Evolutionary conservation across 2,329 filamentous ascomycete genomes (phyloP).

Genomic region (Fusarium pseudocircinatum): DNA sequence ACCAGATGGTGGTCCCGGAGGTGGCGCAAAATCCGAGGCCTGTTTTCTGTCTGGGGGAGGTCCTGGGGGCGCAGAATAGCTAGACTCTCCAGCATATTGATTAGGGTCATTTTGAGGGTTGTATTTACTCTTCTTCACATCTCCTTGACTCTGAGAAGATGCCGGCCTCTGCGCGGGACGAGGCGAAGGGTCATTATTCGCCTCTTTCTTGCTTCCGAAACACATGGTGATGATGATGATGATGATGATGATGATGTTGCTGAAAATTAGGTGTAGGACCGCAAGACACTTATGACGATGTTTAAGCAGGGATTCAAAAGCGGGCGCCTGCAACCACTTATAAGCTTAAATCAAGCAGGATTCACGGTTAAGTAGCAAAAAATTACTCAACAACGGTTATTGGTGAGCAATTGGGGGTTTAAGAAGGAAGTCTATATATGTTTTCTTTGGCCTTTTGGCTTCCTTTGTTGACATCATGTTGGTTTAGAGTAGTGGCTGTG

Average conservation of each 20-base stretch:
- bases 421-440: not conserved
- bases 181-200: slow-evolving; percentile 52
- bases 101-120: slow-evolving; percentile 39
- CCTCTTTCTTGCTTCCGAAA: slow-evolving; percentile 58
- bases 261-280: not conserved
- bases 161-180: slow-evolving; percentile 49
- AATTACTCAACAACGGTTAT: not conserved
- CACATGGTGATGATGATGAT: slow-evolving; percentile 52
- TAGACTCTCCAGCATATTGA: slow-evolving; percentile 29
- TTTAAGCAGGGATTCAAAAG: slow-evolving; percentile 20
- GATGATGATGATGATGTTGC: not conserved
- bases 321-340: slow-evolving; percentile 27
- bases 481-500: slow-evolving; percentile 28
- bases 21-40: slow-evolving; percentile 45
- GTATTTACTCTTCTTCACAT: slow-evolving; percentile 43
- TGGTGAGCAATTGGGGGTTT: not conserved
- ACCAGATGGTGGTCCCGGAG: slow-evolving; percentile 40
- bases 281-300: slow-evolving; percentile 17
- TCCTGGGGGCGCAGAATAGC: slow-evolving; percentile 37
- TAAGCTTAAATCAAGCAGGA: slow-evolving; percentile 12
- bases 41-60: slow-evolving; percentile 21
- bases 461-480: slow-evolving; percentile 9
- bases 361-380: slow-evolving; percentile 1
- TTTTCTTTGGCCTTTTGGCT: not conserved
- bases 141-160: slow-evolving; percentile 41